Percentiles rank a stretch among this genome's conserved stretches.
Evolutionary conservation across 176 grass and related monocot species (phyloP).

Genomic region (Echinochloa phyllopogon): DNA sequence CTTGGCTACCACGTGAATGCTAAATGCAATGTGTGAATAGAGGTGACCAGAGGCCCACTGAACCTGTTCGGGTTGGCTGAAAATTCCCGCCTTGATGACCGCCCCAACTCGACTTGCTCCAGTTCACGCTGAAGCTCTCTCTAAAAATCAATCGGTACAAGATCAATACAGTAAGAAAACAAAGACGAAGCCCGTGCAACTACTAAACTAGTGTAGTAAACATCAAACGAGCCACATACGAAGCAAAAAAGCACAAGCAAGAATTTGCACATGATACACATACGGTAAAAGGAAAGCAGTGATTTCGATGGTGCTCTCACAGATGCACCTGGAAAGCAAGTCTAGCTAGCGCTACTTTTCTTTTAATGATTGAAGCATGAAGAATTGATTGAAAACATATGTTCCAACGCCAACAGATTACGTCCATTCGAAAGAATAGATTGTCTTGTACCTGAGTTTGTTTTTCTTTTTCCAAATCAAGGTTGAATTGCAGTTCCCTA

Average conservation of each 20-base stretch:
- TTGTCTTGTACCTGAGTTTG: constrained; percentile 69
- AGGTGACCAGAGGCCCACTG: background rate
- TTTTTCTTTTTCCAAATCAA: constrained; percentile 92
- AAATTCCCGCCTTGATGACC: constrained; percentile 76
- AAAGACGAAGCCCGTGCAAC: background rate
- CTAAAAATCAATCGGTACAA: constrained; percentile 48
- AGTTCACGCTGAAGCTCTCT: constrained; percentile 86
- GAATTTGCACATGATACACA: background rate
- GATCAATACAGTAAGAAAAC: background rate
- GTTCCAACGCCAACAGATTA: background rate
- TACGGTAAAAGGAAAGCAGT: background rate
- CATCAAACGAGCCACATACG: background rate
- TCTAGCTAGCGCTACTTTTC: background rate
- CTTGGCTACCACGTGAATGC: background rate
- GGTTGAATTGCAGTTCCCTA: constrained; percentile 84
- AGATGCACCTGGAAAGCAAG: background rate
- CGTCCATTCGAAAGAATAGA: background rate
- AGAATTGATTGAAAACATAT: background rate
- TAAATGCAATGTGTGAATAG: constrained; percentile 3
- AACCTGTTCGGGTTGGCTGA: constrained; percentile 70
- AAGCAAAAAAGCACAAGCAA: background rate
- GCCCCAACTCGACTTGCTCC: constrained; percentile 89
- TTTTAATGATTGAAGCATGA: constrained; percentile 1
- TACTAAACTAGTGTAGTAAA: background rate
- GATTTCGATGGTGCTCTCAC: background rate